phyloP scores from a whole-genome alignment of 257 asterid genomes.

The Penstemon barbatus region DNA sequence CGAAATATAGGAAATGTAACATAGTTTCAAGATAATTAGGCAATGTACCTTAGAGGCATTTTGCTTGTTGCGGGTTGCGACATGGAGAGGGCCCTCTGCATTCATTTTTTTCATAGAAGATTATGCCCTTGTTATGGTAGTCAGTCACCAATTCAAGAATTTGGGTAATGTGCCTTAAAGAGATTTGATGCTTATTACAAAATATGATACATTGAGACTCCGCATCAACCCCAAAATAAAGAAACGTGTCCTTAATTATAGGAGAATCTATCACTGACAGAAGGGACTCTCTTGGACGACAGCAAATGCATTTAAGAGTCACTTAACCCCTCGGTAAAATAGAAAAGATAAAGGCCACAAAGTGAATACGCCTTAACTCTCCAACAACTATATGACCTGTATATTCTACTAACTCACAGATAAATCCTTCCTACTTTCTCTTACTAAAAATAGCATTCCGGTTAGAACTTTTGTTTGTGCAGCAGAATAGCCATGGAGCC shows the following conservation, averaged over 20 bases:
- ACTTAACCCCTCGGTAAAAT: background rate
- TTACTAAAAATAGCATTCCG: background rate
- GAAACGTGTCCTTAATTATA: constrained; percentile 19
- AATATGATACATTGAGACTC: no score
- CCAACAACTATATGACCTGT: background rate
- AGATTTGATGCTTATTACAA: background rate
- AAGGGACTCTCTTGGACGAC: background rate
- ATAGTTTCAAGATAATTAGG: no score
- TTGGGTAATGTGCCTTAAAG: constrained; percentile 23
- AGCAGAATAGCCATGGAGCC: constrained; percentile 35
- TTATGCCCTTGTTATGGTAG: constrained; percentile 29
- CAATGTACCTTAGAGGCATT: no score
- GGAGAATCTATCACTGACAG: constrained; percentile 29
- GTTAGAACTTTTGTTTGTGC: no score
- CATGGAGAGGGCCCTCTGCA: no score
- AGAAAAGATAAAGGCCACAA: background rate
- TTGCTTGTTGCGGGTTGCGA: no score
- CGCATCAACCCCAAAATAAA: background rate
- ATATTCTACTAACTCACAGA: no score
- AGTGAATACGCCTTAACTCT: constrained; percentile 2
- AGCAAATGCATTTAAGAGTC: constrained; percentile 1
- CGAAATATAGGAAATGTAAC: no score
- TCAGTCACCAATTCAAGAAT: constrained; percentile 7
- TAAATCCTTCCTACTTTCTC: background rate
- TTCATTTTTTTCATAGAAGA: background rate